These are phyloP conservation scores for Xylariaceae sp. DNA, from an alignment of 2,329 filamentous ascomycete genomes.

Conservation along the genomic window DNA sequence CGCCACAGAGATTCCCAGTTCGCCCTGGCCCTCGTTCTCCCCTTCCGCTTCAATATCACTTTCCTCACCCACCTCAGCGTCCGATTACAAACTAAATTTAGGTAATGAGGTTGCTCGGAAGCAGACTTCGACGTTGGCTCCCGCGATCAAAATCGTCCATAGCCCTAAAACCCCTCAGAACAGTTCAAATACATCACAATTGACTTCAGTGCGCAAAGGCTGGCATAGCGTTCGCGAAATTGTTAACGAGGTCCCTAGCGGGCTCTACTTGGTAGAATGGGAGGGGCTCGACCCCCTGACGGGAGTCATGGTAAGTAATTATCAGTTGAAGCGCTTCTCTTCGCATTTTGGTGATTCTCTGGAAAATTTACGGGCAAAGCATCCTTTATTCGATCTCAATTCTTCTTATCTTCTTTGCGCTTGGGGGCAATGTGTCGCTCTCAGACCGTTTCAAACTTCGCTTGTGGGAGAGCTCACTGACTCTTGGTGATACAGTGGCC, in stretches of 20 bases:
- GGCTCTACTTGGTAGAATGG: conserved; percentile 39
- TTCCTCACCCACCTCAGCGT: background rate
- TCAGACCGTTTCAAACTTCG: too few species aligned
- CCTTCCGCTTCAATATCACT: background rate
- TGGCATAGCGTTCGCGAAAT: conserved; percentile 36
- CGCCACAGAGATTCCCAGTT: background rate
- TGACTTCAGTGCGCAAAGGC: conserved; percentile 17
- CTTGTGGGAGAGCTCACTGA: background rate
- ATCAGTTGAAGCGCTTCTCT: too few species aligned
- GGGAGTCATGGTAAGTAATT: conserved; percentile 21
- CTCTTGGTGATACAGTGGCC: conserved; percentile 28
- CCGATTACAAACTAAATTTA: background rate
- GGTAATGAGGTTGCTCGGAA: background rate
- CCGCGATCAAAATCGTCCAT: background rate
- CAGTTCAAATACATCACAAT: conserved; percentile 6
- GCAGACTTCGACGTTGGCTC: background rate
- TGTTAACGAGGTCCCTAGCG: conserved; percentile 25
- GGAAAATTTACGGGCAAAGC: too few species aligned
- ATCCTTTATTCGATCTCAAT: too few species aligned
- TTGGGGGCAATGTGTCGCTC: too few species aligned
- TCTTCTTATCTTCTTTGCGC: too few species aligned
- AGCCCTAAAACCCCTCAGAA: background rate
- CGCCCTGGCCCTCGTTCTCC: background rate
- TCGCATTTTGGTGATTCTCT: too few species aligned
- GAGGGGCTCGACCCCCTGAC: conserved; percentile 35